These are phyloP conservation scores for Oemleria cerasiformis DNA, from an alignment of 306 rosid genomes.

Conservation along the genomic window DNA sequence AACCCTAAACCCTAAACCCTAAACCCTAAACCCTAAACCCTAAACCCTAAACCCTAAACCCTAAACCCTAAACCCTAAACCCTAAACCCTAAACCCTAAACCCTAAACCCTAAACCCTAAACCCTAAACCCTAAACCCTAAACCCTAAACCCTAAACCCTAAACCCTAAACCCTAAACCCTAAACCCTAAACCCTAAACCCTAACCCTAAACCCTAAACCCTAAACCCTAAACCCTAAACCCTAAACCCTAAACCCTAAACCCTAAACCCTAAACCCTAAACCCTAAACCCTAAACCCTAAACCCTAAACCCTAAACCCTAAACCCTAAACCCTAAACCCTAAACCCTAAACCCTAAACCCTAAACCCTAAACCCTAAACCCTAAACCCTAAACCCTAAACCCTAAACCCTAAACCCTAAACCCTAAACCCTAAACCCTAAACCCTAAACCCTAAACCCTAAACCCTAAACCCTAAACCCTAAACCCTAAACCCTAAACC, in stretches of 20 bases:
- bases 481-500: conserved; percentile 10
- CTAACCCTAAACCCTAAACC: conserved; percentile 6
- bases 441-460: conserved; percentile 11
- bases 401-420: conserved; percentile 5
- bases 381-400: not conserved
- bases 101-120: too few species aligned
- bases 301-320: conserved; percentile 3
- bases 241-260: conserved; percentile 3
- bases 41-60: too few species aligned
- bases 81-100: too few species aligned
- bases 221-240: conserved; percentile 5
- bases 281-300: conserved; percentile 5
- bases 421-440: not conserved
- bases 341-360: conserved; percentile 2
- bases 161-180: too few species aligned
- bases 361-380: conserved; percentile 8
- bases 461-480: conserved; percentile 11
- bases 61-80: too few species aligned
- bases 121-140: too few species aligned
- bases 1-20: too few species aligned
- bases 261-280: conserved; percentile 5
- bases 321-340: not conserved
- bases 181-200: too few species aligned
- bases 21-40: too few species aligned
- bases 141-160: too few species aligned